Evolutionary conservation across 371 early-diverging fungal species (phyloP).

Genomic region (Actinomucor elegans): DNA sequence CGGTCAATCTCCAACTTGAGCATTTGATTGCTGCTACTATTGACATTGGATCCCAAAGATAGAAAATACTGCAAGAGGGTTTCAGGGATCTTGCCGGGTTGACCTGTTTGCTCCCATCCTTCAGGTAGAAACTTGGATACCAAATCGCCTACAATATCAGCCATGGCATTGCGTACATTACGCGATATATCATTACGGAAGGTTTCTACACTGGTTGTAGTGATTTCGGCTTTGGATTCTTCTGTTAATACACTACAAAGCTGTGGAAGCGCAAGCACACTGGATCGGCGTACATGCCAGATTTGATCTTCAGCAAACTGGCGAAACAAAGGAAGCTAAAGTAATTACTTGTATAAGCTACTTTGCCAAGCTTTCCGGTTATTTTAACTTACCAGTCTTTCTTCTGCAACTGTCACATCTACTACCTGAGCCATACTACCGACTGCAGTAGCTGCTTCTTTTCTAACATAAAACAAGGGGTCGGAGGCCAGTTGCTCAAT

Average conservation of each 20-base stretch:
- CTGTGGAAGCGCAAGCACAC: conserved; percentile 50
- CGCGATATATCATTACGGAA: conserved; percentile 59
- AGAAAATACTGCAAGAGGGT: conserved; percentile 44
- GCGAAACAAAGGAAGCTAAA: conserved; percentile 50
- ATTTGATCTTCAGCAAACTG: conserved; percentile 54
- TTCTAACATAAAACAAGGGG: conserved; percentile 59
- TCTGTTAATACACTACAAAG: conserved; percentile 48
- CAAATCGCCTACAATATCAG: conserved; percentile 61
- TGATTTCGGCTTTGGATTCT: conserved; percentile 36
- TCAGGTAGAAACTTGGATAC: conserved; percentile 54
- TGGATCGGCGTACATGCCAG: conserved; percentile 64
- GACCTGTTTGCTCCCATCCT: conserved; percentile 46
- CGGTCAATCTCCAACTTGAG: conserved; percentile 56
- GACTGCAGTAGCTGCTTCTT: conserved; percentile 59
- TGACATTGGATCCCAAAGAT: conserved; percentile 35
- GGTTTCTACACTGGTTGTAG: conserved; percentile 46
- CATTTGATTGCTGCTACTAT: conserved; percentile 28
- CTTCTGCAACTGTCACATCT: conserved; percentile 36
- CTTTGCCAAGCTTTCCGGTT: too few relatives aligned
- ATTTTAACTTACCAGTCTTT: conserved; percentile 44
- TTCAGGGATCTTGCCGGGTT: conserved; percentile 45
- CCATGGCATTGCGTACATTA: conserved; percentile 58
- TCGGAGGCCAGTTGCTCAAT: conserved; percentile 51
- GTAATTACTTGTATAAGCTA: neutral
- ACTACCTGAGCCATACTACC: conserved; percentile 49